Percentiles rank a stretch among this genome's conserved stretches.
Evolutionary conservation across 306 rosid genomes (phyloP).

Genomic region (Astragalus glycyphyllos): DNA sequence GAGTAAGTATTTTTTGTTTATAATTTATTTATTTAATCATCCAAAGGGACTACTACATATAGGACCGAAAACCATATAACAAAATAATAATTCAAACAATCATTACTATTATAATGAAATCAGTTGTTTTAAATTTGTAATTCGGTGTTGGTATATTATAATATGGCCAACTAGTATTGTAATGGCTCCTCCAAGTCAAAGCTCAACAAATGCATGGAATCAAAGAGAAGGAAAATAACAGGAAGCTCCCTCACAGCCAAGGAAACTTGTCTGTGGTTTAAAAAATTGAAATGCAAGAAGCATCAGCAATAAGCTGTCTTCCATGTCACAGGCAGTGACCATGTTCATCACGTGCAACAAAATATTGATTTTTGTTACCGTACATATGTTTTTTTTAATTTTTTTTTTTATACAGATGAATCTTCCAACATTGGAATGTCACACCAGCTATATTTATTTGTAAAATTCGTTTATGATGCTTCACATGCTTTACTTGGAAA

Average conservation of each 20-base stretch:
- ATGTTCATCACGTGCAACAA: conserved; percentile 50
- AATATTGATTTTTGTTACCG: conserved; percentile 40
- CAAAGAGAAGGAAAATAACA: conserved; percentile 44
- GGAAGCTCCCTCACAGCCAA: conserved; percentile 50
- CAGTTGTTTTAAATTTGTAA: no score
- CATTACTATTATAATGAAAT: no score
- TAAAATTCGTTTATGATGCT: no score
- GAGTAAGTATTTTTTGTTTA: no score
- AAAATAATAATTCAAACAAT: background rate
- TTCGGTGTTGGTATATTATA: background rate
- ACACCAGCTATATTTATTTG: no score
- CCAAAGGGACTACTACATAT: no score
- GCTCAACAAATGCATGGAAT: no score
- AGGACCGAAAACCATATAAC: background rate
- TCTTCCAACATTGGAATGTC: background rate
- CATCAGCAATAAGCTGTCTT: conserved; percentile 47
- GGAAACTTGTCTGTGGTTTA: conserved; percentile 49
- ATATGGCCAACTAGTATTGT: conserved; percentile 21
- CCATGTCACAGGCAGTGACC: conserved; percentile 50
- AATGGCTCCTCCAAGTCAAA: no score
- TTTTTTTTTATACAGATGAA: background rate
- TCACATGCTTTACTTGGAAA: background rate
- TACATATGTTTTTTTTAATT: background rate
- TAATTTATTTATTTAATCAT: no score
- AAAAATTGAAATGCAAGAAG: conserved; percentile 17